Base-by-base conservation (phyloP, 2,329 filamentous ascomycete genomes). In the Chrysoporthe cubensis region DNA sequence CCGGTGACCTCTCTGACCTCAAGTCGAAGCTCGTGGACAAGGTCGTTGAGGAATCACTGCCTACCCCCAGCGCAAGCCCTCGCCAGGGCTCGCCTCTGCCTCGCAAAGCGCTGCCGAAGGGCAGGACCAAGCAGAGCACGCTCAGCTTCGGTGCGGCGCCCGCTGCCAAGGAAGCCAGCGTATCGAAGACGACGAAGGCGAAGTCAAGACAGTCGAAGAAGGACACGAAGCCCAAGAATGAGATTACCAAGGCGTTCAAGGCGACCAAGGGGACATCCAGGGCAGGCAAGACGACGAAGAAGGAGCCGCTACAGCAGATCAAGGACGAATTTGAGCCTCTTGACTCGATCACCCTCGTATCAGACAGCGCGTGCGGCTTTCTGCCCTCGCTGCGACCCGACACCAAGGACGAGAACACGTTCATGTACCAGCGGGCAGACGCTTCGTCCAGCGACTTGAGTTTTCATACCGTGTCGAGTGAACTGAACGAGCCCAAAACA, bases 1-100 rank as follows among this genome's bases (percentile, higher is more conserved):
- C 68, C 61, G 40, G 37, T 18, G 50, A 64, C 18, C 14, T 44
- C 11, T 58, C 46, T 21, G 76, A 78, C 32, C 74, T 75, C 69
- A 81, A 79, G 69, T 73, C 76, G n/a, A 80, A 80, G 72, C 77
- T 78, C 37, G 76, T 81, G 42, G 78, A 82, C 60, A 80, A 81
- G 37, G 74, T 79, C 21, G 79, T 83, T 72, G 62, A 48, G 37
- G 81, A 81, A 70, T 81, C 83, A 61, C 88, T 90, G 46, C 84
- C 83, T 3, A 90, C 87, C 1, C 87, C 87, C 7, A 82, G 78
- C 61, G 82, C 87, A 26, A 90, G 86, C 73, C 87, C 87, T 54
- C 84, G 80, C 72, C 78, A 82, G 34, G 78, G 78, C 32, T 78
- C 78, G 60, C 74, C 79, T 26, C 72, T 81, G 18, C 80, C 81